Evolutionary conservation across 2,329 filamentous ascomycete genomes (phyloP).

Genomic region (Nigrospora osmanthi): DNA sequence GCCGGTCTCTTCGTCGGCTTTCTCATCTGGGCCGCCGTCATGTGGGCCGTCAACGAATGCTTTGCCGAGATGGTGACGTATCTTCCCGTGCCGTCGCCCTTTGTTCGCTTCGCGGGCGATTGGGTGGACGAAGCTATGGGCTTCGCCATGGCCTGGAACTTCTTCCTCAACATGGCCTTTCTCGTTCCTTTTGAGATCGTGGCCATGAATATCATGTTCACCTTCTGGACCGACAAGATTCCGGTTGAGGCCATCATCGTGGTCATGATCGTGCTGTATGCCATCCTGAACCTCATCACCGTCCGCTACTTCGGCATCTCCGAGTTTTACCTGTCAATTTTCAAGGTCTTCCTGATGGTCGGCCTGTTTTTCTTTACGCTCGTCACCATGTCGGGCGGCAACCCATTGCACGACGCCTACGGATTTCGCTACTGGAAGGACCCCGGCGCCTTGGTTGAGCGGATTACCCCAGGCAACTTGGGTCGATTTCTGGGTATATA

Average conservation of each 20-base stretch:
- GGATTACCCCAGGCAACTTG: constrained; percentile 40
- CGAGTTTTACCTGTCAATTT: constrained; percentile 35
- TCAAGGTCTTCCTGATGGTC: constrained; percentile 25
- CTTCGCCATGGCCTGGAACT: constrained; percentile 39
- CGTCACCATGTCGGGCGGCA: constrained; percentile 31
- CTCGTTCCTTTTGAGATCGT: constrained; percentile 44
- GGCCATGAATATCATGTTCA: constrained; percentile 39
- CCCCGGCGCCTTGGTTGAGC: constrained; percentile 45
- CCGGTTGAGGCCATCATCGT: constrained; percentile 36
- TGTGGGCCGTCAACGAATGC: constrained; percentile 20
- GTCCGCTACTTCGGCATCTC: constrained; percentile 32
- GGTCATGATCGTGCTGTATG: constrained; percentile 33
- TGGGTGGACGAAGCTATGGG: constrained; percentile 40
- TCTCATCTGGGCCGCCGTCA: constrained; percentile 13
- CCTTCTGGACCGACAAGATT: constrained; percentile 37
- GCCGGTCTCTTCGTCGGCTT: constrained; percentile 23
- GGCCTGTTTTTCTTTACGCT: constrained; percentile 27
- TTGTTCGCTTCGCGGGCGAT: constrained; percentile 35
- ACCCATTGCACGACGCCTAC: constrained; percentile 25
- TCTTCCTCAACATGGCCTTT: constrained; percentile 41
- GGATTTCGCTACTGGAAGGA: constrained; percentile 30
- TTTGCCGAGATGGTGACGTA: constrained; percentile 41
- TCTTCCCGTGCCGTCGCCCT: constrained; percentile 34
- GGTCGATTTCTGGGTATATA: constrained; percentile 35
- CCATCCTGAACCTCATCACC: constrained; percentile 27